Conservation (phyloP, 306 rosid genomes). For the Ceratonia siliqua region DNA sequence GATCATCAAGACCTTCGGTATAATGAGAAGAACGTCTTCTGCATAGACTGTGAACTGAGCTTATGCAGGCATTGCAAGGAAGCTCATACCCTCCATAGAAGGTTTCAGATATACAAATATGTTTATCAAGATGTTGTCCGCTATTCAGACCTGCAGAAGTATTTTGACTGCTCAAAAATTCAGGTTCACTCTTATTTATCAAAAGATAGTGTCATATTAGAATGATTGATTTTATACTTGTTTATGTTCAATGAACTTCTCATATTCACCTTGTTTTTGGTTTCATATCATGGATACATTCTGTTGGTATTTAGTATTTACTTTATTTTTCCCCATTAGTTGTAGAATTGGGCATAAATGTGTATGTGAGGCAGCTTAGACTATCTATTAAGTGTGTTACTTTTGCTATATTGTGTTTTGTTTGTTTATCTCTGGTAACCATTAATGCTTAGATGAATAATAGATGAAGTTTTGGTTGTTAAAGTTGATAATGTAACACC, state of each 20-base stretch:
- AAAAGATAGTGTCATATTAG: constrained; percentile 4
- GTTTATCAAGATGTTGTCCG: constrained; percentile 86
- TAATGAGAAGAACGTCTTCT: constrained; percentile 75
- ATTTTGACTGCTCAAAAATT: constrained; percentile 78
- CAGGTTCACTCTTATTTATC: constrained; percentile 57
- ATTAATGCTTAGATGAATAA: neutral
- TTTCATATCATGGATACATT: neutral
- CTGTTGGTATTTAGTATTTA: too few relatives aligned
- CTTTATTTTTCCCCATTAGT: neutral
- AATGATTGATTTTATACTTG: neutral
- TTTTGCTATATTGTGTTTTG: constrained; percentile 13
- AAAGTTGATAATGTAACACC: neutral
- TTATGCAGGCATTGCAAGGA: constrained; percentile 76
- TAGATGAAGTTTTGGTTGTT: neutral
- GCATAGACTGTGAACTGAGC: constrained; percentile 71
- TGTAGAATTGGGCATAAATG: neutral
- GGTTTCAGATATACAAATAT: constrained; percentile 83
- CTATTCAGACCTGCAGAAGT: constrained; percentile 69
- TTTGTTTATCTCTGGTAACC: neutral
- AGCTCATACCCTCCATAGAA: constrained; percentile 69
- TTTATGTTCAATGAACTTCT: neutral
- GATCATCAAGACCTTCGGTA: constrained; percentile 65
- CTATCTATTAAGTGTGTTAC: neutral
- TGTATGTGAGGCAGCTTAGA: neutral
- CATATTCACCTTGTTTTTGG: neutral